A percentile compares a stretch with the other conserved stretches of the same genome.
Conservation (phyloP, 257 asterid species). For the Petunia axillaris region DNA sequence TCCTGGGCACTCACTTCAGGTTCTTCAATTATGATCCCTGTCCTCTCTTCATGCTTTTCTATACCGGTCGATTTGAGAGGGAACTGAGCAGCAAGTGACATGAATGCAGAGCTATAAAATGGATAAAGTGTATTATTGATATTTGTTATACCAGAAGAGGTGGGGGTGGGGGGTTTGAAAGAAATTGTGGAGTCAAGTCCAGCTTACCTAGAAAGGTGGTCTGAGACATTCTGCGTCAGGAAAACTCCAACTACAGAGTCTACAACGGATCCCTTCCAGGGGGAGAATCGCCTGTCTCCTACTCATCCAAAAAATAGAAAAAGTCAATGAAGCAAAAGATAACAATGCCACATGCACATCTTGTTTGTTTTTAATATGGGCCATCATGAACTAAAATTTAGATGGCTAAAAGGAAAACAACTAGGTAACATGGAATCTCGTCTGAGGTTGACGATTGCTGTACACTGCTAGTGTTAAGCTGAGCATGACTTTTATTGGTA, state of each 20-base stretch:
- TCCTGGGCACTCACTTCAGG: constrained; percentile 51
- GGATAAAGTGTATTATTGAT: constrained; percentile 15
- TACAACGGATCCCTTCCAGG: constrained; percentile 65
- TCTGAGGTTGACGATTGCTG: constrained; percentile 16
- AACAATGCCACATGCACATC: constrained; percentile 5
- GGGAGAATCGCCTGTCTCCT: constrained; percentile 62
- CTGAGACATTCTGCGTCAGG: constrained; percentile 65
- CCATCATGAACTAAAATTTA: constrained; percentile 12
- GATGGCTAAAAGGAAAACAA: constrained; percentile 17
- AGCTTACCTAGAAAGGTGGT: constrained; percentile 59
- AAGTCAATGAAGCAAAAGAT: constrained; percentile 18
- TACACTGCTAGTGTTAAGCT: constrained; percentile 8
- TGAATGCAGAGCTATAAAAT: constrained; percentile 57
- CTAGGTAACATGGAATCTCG: constrained; percentile 17
- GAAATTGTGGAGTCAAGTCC: neutral
- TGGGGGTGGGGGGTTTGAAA: neutral
- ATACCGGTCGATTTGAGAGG: constrained; percentile 41
- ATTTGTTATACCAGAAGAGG: neutral
- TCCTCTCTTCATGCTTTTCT: constrained; percentile 45
- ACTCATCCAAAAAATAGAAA: constrained; percentile 20
- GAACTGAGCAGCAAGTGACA: constrained; percentile 54
- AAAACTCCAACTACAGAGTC: constrained; percentile 63
- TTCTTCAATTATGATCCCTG: constrained; percentile 40
- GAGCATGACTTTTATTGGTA: constrained; percentile 1
- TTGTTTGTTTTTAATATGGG: constrained; percentile 8